Evolutionary conservation across 1,284 basidiomycete genomes (phyloP).

Genomic region (Ustilago crameri): DNA sequence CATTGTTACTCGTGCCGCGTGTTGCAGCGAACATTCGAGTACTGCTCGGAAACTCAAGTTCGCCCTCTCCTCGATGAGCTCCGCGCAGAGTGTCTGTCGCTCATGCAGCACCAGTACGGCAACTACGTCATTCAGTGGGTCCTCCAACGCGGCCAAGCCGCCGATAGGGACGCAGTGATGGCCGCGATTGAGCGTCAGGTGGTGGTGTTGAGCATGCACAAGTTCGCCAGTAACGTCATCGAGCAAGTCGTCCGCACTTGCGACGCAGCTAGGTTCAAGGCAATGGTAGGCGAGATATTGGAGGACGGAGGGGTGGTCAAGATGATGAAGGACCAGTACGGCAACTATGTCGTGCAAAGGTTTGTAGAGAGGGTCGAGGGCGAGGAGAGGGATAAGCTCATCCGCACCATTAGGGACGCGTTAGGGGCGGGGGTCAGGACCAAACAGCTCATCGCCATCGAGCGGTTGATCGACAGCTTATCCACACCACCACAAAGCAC

Average conservation of each 20-base stretch:
- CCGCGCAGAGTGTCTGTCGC: conserved; percentile 74
- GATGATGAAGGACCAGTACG: conserved; percentile 90
- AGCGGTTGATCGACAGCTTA: conserved; percentile 43
- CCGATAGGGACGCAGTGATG: conserved; percentile 79
- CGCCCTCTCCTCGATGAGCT: conserved; percentile 85
- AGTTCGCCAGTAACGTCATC: conserved; percentile 96
- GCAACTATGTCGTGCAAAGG: conserved; percentile 71
- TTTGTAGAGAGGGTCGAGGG: conserved; percentile 60
- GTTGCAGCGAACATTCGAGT: conserved; percentile 90
- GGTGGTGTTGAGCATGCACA: conserved; percentile 76
- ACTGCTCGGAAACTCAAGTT: conserved; percentile 72
- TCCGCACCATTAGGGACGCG: conserved; percentile 20
- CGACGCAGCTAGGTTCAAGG: conserved; percentile 74
- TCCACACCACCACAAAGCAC: background rate
- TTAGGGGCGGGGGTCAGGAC: conserved; percentile 13
- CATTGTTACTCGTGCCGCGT: conserved; percentile 97
- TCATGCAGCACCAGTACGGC: conserved; percentile 70
- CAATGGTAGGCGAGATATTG: conserved; percentile 84
- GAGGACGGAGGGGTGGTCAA: conserved; percentile 63
- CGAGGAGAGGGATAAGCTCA: conserved; percentile 42
- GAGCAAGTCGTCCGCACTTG: conserved; percentile 87
- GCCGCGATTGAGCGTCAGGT: conserved; percentile 81
- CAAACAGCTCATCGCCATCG: conserved; percentile 56
- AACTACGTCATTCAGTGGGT: conserved; percentile 97
- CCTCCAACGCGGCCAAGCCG: conserved; percentile 79